phyloP scores from a whole-genome alignment of 495 filamentous ascomycete genomes.

The Neurospora tetrasperma region DNA sequence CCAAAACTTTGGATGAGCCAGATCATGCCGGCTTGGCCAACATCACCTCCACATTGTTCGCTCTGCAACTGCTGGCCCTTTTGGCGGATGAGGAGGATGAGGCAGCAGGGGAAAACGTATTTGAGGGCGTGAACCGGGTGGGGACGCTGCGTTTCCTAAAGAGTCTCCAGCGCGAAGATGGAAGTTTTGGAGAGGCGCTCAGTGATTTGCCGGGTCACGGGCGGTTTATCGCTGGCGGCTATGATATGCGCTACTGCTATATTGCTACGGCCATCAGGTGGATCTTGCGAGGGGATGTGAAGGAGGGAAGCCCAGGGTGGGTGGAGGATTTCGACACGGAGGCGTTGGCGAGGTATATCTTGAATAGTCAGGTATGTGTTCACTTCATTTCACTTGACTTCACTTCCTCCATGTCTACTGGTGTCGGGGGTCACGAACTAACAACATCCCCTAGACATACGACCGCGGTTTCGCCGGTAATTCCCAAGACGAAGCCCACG shows the following conservation, averaged over 20 bases:
- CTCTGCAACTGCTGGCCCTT: conserved; percentile 62
- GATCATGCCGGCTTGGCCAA: conserved; percentile 68
- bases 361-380: conserved; percentile 30
- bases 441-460: conserved; percentile 52
- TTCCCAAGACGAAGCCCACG: conserved; percentile 79
- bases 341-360: conserved; percentile 58
- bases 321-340: conserved; percentile 66
- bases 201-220: conserved; percentile 32
- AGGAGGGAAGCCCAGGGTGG: conserved; percentile 41
- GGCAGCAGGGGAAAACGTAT: conserved; percentile 19
- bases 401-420: not conserved
- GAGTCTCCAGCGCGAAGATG: conserved; percentile 68
- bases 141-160: conserved; percentile 64
- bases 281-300: conserved; percentile 55
- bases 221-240: conserved; percentile 59
- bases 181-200: conserved; percentile 82
- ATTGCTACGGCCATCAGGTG: conserved; percentile 71
- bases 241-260: conserved; percentile 82
- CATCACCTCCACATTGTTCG: conserved; percentile 80
- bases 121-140: conserved; percentile 49
- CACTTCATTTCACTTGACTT: not conserved
- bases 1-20: conserved; percentile 15
- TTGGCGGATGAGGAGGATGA: conserved; percentile 58
- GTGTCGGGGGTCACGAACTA: not conserved
- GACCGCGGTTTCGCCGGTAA: conserved; percentile 82